These are phyloP conservation scores for Petunia axillaris DNA, from an alignment of 257 asterid species.

Conservation along the genomic window DNA sequence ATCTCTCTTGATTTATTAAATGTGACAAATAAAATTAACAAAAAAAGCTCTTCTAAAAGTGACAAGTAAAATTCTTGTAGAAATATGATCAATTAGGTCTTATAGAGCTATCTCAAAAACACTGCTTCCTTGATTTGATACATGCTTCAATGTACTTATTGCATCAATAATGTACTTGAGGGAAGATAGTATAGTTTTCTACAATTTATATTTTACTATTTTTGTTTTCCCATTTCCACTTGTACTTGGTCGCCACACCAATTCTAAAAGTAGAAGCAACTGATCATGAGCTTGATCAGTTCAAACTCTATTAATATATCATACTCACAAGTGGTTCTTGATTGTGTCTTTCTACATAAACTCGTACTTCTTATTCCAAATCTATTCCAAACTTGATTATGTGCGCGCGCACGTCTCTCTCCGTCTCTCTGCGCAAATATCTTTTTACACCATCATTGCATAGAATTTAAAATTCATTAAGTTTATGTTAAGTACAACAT, in stretches of 20 bases:
- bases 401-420: too few relatives aligned
- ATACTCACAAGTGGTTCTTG: not conserved
- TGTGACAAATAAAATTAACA: too few relatives aligned
- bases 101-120: too few relatives aligned
- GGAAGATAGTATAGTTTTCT: not conserved
- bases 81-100: too few relatives aligned
- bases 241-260: not conserved
- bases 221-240: not conserved
- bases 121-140: not conserved
- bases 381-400: too few relatives aligned
- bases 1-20: too few relatives aligned
- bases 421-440: too few relatives aligned
- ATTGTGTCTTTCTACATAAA: not conserved
- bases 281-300: constrained; percentile 3
- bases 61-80: too few relatives aligned
- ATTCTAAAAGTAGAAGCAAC: constrained; percentile 6
- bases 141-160: not conserved
- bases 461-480: too few relatives aligned
- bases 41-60: too few relatives aligned
- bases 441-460: too few relatives aligned
- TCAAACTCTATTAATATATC: not conserved
- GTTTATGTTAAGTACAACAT: too few relatives aligned
- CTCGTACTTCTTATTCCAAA: not conserved
- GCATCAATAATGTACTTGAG: not conserved
- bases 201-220: constrained; percentile 8